Base-by-base conservation (phyloP, 768 basidiomycete genomes). In the Hemileccinum impolitum region DNA sequence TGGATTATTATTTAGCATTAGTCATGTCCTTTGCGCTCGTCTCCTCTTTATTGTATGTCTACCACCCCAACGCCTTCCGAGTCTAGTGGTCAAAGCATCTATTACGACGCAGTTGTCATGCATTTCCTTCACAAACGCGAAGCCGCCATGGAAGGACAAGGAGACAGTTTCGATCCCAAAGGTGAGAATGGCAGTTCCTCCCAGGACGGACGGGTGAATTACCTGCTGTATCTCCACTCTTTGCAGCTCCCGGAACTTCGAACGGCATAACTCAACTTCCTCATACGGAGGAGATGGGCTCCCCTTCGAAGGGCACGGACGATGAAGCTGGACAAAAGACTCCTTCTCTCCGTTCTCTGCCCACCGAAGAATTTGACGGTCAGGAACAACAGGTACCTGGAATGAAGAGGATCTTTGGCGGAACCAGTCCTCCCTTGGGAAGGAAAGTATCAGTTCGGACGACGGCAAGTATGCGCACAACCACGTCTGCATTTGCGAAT, bases 91-190 rank as follows among this genome's bases (percentile, higher is more conserved):
- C 60, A 60, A 25, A 70, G 66, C 41, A 38, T 56, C 12, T 79
- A 78, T 59, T 77, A 76, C 54, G 77, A 78, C 75, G 75, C 72
- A 10, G 69, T 67, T 21, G 56, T 63, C 49, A 68, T 65, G 63
- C 68, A 68, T n/a, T 53, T 43, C 31, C 11, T 30, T 51, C 35
- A 13, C 17, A 26, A 26, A 6, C 42, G 45, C 26, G 40, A 46
- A 36, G 26, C 21, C 15, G 3, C 21, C 1, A 31, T 36, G 10
- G 36, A 42, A 13, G 37, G 9, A 37, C 32, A 42, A 13, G 37
- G 9, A 37, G 32, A 8, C 32, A 18, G 19, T 17, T 25, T 30
- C 8, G 47, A 5, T 38, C 32, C 43, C 6, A 43, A 14, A 45
- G 50, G 55, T 50, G 45, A 51, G 47, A 26, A 43, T 6, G 18